A percentile compares a stretch with the other conserved stretches of the same genome.
Evolutionary conservation across 768 basidiomycete species (phyloP).

Genomic region (Tulasnella sp.): DNA sequence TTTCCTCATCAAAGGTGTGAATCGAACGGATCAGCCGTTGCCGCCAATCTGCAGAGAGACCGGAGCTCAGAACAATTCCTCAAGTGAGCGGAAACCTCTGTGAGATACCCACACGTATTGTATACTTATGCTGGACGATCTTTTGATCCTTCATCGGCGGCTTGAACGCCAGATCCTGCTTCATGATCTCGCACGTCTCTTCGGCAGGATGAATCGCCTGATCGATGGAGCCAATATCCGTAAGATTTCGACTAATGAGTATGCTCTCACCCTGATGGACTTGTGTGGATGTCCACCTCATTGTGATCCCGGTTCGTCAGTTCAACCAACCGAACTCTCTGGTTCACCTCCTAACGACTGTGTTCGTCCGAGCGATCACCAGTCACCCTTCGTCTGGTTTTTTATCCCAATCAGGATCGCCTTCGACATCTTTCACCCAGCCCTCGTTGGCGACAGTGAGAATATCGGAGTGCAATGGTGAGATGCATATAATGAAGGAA

Average conservation of each 20-base stretch:
- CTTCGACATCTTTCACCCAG: not conserved
- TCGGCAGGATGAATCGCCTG: slow-evolving; percentile 24
- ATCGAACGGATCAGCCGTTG: slow-evolving; percentile 30
- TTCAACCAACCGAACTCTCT: not conserved
- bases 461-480: slow-evolving; percentile 46
- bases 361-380: slow-evolving; percentile 24
- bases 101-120: slow-evolving; percentile 25
- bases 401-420: not conserved
- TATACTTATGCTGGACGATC: slow-evolving; percentile 27
- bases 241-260: slow-evolving; percentile 21
- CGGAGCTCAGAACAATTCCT: not conserved
- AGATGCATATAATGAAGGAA: slow-evolving; percentile 43
- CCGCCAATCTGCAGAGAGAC: slow-evolving; percentile 22
- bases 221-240: slow-evolving; percentile 26
- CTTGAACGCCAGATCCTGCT: slow-evolving; percentile 19
- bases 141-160: slow-evolving; percentile 9
- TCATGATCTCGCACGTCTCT: slow-evolving; percentile 20
- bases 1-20: slow-evolving; percentile 29
- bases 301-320: not conserved
- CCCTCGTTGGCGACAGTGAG: slow-evolving; percentile 20
- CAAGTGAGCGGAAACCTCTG: not conserved
- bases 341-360: slow-evolving; percentile 23
- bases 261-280: not conserved
- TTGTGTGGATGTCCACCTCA: not conserved
- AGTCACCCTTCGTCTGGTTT: slow-evolving; percentile 29